Base-by-base conservation (phyloP, 805 yeast species). In the Ogataea philodendri region DNA sequence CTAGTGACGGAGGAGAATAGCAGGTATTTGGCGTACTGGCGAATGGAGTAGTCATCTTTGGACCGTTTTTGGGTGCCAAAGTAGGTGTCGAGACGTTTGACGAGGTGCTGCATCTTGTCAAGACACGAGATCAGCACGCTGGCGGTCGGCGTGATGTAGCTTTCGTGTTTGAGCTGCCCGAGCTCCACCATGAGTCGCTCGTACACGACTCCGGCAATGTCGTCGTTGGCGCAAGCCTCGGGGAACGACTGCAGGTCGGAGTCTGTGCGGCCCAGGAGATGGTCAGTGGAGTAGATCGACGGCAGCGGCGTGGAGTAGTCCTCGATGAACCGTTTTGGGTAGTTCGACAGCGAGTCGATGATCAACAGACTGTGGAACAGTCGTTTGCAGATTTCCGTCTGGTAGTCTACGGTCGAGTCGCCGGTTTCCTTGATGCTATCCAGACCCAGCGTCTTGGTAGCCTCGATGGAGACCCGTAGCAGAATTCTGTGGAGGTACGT, bases 351-450 rank as follows among this genome's bases (percentile, higher is more conserved):
- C 1, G 55, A 43, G 31, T 53, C 57, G 15, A 53, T 47, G 15
- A 53, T 51, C 29, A 49, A 44, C 10, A 53, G 30, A 29, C 51
- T 51, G 32, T 50, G 46, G 48, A 54, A 53, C 3, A 53, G 29
- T 13, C 57, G 35, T 40, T 48, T 53, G 8, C 35, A 22, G 7
- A 53, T 18, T 26, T 53, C 57, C n/a, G 32, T 34, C 17, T 51
- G 42, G 21, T 42, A 49, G 11, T 37, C 34, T 5, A n/a, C n/a
- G n/a, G 45, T 29, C 14, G 32, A 20, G 4, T 22, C 22, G 9
- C 22, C 16, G 6, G 13, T 18, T 9, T 26, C 26, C 9, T 29
- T 37, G 5, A 42, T 22, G 3, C 15, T 17, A 28, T 49, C 45
- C 5, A 46, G 30, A 5, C 44, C 42, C 21, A 53, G 25, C 7